A percentile compares a stretch with the other conserved stretches of the same genome.
Conservation (phyloP, 306 rosid genomes). For the Fagus crenata region DNA sequence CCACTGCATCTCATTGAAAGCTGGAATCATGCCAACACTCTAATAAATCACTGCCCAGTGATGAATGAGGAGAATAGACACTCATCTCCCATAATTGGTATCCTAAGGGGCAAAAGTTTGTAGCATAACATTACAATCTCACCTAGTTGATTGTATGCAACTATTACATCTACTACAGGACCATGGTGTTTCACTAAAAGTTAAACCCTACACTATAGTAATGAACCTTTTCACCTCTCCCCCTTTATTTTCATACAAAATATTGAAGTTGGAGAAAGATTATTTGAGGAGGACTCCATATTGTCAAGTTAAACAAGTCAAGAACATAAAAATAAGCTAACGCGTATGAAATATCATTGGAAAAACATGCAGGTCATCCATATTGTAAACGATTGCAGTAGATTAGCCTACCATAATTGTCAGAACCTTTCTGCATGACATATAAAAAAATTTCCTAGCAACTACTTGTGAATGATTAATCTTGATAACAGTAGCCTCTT, state of each 20-base stretch:
- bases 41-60: not conserved
- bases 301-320: not conserved
- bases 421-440: not conserved
- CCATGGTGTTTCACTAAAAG: not conserved
- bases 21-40: not conserved
- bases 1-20: not conserved
- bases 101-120: not conserved
- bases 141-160: not conserved
- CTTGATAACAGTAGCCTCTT: constrained; percentile 14
- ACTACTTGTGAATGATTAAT: not conserved
- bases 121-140: not conserved
- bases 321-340: not conserved
- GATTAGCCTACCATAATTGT: not conserved
- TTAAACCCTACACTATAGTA: not conserved
- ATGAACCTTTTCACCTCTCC: not conserved
- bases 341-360: not conserved
- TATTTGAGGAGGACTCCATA: not conserved
- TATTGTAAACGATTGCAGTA: not conserved
- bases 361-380: constrained; percentile 1
- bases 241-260: not conserved
- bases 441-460: not conserved
- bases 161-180: not conserved
- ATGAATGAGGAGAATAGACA: not conserved
- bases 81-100: not conserved
- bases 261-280: not conserved